Evolutionary conservation across 1,139 yeast species (phyloP).

Genomic region (Debaryomyces singareniensis): DNA sequence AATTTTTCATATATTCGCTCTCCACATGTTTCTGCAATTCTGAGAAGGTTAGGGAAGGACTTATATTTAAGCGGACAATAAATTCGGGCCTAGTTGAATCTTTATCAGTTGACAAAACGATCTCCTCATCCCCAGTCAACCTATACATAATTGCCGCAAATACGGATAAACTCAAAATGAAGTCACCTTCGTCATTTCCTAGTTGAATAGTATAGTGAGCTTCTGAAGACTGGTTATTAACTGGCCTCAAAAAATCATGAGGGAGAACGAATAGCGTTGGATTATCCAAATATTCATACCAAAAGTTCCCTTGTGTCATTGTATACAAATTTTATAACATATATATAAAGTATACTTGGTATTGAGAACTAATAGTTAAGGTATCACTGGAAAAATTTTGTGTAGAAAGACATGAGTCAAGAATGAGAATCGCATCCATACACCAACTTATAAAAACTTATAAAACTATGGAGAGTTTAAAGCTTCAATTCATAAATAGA

Average conservation of each 20-base stretch:
- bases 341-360: neutral
- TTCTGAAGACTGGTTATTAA: conserved; percentile 64
- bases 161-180: conserved; percentile 56
- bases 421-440: neutral
- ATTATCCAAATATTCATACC: conserved; percentile 67
- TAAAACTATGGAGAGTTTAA: too few relatives aligned
- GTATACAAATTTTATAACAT: neutral
- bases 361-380: conserved; percentile 1
- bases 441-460: too few relatives aligned
- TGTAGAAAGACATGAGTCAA: neutral
- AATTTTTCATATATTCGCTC: conserved; percentile 34
- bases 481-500: conserved; percentile 64
- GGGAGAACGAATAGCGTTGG: conserved; percentile 87
- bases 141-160: conserved; percentile 71
- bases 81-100: conserved; percentile 36
- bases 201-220: conserved; percentile 43
- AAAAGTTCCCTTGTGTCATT: conserved; percentile 29
- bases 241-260: conserved; percentile 77
- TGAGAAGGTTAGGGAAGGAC: conserved; percentile 46
- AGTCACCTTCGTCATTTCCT: conserved; percentile 21
- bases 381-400: conserved; percentile 1
- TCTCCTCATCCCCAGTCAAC: conserved; percentile 90
- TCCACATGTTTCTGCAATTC: conserved; percentile 45
- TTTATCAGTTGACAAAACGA: conserved; percentile 69
- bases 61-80: conserved; percentile 56